Conservation (phyloP, 2,329 filamentous ascomycete genomes). For the Talaromyces albobiverticillius region DNA sequence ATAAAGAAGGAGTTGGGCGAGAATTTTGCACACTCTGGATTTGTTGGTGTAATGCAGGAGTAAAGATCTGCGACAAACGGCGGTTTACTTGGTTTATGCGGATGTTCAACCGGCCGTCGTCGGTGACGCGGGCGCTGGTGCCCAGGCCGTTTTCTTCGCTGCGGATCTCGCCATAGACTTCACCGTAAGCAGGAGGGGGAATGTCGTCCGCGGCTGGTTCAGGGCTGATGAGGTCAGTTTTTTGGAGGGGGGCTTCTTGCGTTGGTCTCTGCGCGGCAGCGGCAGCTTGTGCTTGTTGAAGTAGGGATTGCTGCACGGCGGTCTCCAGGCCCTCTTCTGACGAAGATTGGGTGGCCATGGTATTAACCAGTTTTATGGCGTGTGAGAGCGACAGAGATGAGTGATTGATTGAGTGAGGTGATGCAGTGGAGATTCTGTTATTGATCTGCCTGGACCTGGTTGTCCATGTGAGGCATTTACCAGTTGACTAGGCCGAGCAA, state of each 20-base stretch:
- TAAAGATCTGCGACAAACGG: conserved; percentile 7
- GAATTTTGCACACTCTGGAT: background rate
- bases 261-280: background rate
- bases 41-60: conserved; percentile 2
- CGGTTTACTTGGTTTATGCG: conserved; percentile 4
- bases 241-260: background rate
- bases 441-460: too few relatives aligned
- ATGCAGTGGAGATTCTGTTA: too few relatives aligned
- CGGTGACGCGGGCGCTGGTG: conserved; percentile 1
- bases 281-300: conserved; percentile 4
- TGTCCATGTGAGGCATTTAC: too few relatives aligned
- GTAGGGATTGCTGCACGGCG: background rate
- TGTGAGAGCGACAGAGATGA: too few relatives aligned
- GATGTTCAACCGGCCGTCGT: conserved; percentile 7
- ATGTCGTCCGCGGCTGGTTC: background rate
- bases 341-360: background rate
- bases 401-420: too few relatives aligned
- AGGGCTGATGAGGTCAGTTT: background rate
- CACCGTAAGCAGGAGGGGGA: conserved; percentile 3
- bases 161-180: background rate
- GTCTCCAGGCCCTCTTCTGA: background rate
- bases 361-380: background rate
- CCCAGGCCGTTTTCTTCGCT: background rate
- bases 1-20: background rate
- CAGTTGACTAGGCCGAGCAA: too few relatives aligned